Evolutionary conservation across 208 protist species (phyloP).

Genomic region (Porcisia hertigi): DNA sequence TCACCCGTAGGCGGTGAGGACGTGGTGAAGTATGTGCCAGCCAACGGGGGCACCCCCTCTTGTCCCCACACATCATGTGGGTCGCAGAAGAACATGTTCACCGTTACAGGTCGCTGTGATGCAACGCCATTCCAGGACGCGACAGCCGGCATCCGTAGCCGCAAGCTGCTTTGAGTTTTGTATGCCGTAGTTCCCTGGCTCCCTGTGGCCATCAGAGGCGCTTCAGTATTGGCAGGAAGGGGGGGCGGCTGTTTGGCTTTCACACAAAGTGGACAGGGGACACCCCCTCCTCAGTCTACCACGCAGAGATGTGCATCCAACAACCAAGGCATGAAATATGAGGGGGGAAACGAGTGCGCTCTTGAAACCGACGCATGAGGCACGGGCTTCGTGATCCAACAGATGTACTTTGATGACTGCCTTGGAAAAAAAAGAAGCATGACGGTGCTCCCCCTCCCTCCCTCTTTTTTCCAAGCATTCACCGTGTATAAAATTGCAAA

Average conservation of each 20-base stretch:
- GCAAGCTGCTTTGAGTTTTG: background rate
- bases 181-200: background rate
- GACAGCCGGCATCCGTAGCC: background rate
- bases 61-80: background rate
- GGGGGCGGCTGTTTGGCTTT: background rate
- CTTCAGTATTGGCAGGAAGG: background rate
- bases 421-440: background rate
- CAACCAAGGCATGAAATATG: background rate
- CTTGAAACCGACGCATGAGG: background rate
- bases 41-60: background rate
- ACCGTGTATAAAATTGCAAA: background rate
- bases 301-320: background rate
- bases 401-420: background rate
- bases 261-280: background rate
- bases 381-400: background rate
- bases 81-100: background rate
- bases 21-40: background rate
- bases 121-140: background rate
- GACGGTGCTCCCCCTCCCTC: background rate
- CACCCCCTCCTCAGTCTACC: background rate
- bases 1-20: background rate
- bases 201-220: background rate
- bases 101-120: background rate
- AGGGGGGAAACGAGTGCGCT: too few relatives aligned
- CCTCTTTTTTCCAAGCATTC: background rate